Evolutionary conservation across 2,329 filamentous ascomycete genomes (phyloP), one percentile per base, ranked within the genome.

Genomic region (Xylaria polymorpha): DNA sequence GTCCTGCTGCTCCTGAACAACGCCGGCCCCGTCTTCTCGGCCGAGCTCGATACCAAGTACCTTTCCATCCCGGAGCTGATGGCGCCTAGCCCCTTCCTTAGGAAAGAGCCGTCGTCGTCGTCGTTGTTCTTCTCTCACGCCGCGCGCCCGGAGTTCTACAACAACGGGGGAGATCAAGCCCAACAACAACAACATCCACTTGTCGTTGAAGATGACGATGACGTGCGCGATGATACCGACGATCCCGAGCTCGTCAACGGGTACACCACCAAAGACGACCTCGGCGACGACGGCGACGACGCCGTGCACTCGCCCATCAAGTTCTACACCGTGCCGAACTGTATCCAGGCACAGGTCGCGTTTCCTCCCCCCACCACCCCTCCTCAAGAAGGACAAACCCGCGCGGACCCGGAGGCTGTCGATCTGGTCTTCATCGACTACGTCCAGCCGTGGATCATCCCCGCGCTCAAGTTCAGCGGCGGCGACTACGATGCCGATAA

Each of bases 401-500:
- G 7, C 0, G 77, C 78, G 6, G 83, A 87, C 18, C 92, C 93
- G 0, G 88, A 92, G 61, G 90, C 81, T 0, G 94, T 99, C 0
- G 95, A 98, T 79, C 79, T 99, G 8, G 90, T 98, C 15, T 99
- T 97, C 77, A 88, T 97, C 67, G 94, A 97, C 78, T 99, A 98
- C 79, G 90, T 98, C 43, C 87, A 96, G 80, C 90, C 90, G 10
- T 97, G 92, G 87, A 83, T 98, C 46, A 80, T 97, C 20, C 82
- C 91, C 12, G 94, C 94, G 2, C 83, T 97, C 70, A 89, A 90
- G 73, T 85, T 88, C 70, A 82, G 81, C 32, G 88, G 88, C 0
- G 84, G 84, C 1, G 83, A 85, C 32, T 90, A 86, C 65, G 80
- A 71, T 25, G 77, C 80, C 9, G 77, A 80, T 4, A 83, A 89